phyloP scores from a whole-genome alignment of 176 grass and related monocot species.

The Luzula sylvatica region DNA sequence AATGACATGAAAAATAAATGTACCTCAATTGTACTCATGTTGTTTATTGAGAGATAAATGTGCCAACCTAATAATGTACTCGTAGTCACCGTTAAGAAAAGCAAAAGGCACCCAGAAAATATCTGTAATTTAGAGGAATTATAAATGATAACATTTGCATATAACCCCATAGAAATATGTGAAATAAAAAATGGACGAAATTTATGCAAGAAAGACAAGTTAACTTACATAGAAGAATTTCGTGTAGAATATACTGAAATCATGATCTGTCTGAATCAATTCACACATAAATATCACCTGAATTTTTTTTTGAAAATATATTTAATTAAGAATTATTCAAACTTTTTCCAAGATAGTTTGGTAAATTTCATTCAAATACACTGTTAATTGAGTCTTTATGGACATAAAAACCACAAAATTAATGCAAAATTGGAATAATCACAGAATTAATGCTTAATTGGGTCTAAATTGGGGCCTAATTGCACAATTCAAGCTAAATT shows the following conservation, averaged over 20 bases:
- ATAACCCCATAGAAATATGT: neutral
- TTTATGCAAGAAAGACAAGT: slow-evolving; percentile 6
- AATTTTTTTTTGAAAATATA: too few species aligned
- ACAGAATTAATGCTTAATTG: neutral
- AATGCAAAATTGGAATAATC: too few species aligned
- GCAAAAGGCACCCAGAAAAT: slow-evolving; percentile 34
- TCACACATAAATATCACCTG: slow-evolving; percentile 69
- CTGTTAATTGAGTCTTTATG: too few species aligned
- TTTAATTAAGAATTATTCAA: too few species aligned
- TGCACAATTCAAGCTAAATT: neutral
- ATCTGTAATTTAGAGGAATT: slow-evolving; percentile 27
- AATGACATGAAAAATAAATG: slow-evolving; percentile 7
- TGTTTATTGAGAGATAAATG: slow-evolving; percentile 69
- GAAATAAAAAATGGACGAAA: neutral
- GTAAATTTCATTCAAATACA: too few species aligned
- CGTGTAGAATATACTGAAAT: slow-evolving; percentile 38
- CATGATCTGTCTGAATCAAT: slow-evolving; percentile 45
- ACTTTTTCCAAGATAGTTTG: too few species aligned
- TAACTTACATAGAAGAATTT: slow-evolving; percentile 71
- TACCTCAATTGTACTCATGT: slow-evolving; percentile 97
- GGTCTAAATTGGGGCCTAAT: neutral
- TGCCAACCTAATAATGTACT: slow-evolving; percentile 86
- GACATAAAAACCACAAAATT: neutral
- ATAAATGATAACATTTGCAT: neutral
- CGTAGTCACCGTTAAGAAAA: slow-evolving; percentile 63